These are phyloP conservation scores for Ustilago shanxiensis DNA, from an alignment of 1,284 basidiomycete species.

Conservation along the genomic window DNA sequence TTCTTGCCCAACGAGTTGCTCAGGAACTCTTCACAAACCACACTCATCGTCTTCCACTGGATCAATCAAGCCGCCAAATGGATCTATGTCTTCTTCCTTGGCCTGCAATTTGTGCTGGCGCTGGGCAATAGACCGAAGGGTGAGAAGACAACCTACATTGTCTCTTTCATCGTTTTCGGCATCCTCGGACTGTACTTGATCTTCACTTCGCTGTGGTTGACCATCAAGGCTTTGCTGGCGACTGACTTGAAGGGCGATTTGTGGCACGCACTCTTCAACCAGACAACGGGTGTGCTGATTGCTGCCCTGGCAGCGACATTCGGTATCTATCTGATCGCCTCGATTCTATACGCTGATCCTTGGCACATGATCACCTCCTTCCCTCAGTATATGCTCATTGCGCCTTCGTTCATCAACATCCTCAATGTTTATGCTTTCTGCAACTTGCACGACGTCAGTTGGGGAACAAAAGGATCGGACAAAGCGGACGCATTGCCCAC, in stretches of 20 bases:
- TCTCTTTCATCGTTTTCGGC: slow-evolving; percentile 79
- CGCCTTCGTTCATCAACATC: slow-evolving; percentile 91
- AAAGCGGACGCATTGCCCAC: slow-evolving; percentile 94
- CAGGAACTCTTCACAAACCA: slow-evolving; percentile 78
- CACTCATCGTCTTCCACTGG: slow-evolving; percentile 77
- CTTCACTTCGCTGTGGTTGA: slow-evolving; percentile 66
- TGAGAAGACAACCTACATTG: slow-evolving; percentile 83
- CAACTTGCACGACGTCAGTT: slow-evolving; percentile 75
- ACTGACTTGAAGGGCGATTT: slow-evolving; percentile 27
- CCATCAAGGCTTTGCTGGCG: slow-evolving; percentile 52
- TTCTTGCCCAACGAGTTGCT: slow-evolving; percentile 81
- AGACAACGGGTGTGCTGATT: slow-evolving; percentile 64
- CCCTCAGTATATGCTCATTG: slow-evolving; percentile 85
- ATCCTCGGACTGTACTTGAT: slow-evolving; percentile 66
- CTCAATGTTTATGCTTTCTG: slow-evolving; percentile 97
- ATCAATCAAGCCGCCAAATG: slow-evolving; percentile 86
- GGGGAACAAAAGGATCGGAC: slow-evolving; percentile 97
- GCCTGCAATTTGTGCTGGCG: slow-evolving; percentile 89
- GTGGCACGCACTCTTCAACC: slow-evolving; percentile 54
- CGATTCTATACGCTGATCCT: slow-evolving; percentile 93
- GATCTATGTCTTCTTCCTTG: slow-evolving; percentile 85
- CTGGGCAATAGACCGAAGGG: slow-evolving; percentile 94
- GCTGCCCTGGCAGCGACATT: slow-evolving; percentile 68
- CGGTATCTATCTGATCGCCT: slow-evolving; percentile 76
- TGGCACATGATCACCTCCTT: slow-evolving; percentile 99